Evolutionary conservation across 257 asterid genomes (phyloP).

Genomic region (Ligustrum vulgare): DNA sequence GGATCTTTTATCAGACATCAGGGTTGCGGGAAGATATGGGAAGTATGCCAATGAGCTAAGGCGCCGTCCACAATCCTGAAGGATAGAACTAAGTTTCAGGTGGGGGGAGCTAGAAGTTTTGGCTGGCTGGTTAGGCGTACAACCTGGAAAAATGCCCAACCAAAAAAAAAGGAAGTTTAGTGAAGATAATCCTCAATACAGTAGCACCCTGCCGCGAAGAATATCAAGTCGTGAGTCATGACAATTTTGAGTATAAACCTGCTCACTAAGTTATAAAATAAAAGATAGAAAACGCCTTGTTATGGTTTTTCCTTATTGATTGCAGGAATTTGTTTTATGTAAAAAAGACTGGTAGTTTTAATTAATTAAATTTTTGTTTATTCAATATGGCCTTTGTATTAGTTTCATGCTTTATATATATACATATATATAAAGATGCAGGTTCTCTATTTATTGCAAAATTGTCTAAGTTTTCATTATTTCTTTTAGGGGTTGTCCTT

Average conservation of each 20-base stretch:
- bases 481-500: background rate
- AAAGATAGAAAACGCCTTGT: background rate
- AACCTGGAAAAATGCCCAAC: background rate
- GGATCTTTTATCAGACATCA: conserved; percentile 61
- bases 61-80: background rate
- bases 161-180: too few relatives aligned
- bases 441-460: background rate
- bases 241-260: background rate
- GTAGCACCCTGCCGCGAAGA: background rate
- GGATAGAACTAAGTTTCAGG: background rate
- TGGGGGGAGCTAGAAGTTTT: background rate
- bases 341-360: background rate
- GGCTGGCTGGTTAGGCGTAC: background rate
- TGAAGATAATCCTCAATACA: background rate
- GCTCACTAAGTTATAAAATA: background rate
- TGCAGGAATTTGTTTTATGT: background rate
- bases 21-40: conserved; percentile 48
- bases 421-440: too few relatives aligned
- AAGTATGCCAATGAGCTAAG: conserved; percentile 24
- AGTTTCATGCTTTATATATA: too few relatives aligned
- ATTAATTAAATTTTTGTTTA: background rate
- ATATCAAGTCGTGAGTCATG: background rate
- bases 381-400: background rate
- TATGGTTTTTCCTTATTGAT: background rate
- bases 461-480: background rate